Evolutionary conservation across 495 filamentous ascomycete genomes (phyloP), one percentile per base, ranked within the genome.

Genomic region (Halenospora varia): DNA sequence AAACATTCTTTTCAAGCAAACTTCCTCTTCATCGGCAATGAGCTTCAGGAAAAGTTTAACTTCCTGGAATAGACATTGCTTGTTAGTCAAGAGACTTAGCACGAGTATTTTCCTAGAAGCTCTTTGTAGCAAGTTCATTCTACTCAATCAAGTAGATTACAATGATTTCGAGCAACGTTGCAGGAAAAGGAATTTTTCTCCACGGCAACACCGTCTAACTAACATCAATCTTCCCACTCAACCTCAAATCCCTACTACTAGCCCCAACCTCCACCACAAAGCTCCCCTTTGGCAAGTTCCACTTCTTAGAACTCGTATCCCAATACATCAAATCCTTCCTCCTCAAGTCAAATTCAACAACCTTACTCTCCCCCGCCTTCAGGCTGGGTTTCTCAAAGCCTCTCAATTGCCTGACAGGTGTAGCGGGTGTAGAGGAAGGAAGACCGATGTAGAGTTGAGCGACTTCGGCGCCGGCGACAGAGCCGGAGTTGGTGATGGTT

Each of bases 311-410:
- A 13, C 63, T 76, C 17, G 80, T 73, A 61, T 97, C 89, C 93
- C 93, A 98, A 67, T 90, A 93, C 62, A 88, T 91, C 53, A 98
- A 51, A 67, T 98, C 94, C 53, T 90, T 85, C 41, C 94, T 81
- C 39, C 82, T 92, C 56, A 98, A 68, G 15, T 83, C 77, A 2
- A 81, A 84, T 1, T 70, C 75, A 73, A 93, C 95, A n/a, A 77
- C 81, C n/a, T 75, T 69, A 60, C 78, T 80, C 75, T 79, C 67
- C 18, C 88, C 88, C 0, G 90, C 79, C 9, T 81, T 73, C 47
- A 98, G 83, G 20, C 76, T 78, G 25, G 96, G 68, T 48, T 89
- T 83, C 62, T 92, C 86, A 61, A 98, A 98, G 63, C 82, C 82
- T 46, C 94, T 83, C 11, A 98, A 81, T 17, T 87, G 81, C 20